phyloP scores from a whole-genome alignment of 225 moss, liverwort and hornwort genomes.

The Marchantia paleacea region DNA sequence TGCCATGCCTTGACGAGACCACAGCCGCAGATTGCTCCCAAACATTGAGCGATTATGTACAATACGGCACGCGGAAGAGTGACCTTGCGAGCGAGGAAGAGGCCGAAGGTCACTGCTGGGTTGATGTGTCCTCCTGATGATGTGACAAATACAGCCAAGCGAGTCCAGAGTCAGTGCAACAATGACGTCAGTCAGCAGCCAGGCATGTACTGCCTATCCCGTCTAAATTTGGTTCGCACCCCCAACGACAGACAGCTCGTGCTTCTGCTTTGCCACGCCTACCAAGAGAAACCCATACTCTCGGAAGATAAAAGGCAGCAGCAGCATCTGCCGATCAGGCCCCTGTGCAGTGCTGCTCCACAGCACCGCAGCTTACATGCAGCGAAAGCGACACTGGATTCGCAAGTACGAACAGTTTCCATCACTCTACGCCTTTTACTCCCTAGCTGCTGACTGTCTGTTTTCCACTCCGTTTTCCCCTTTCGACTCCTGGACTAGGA shows the following conservation, averaged over 20 bases:
- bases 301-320: not conserved
- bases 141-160: too few species aligned
- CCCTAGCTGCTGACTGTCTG: too few species aligned
- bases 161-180: not conserved
- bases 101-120: slow-evolving; percentile 34
- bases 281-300: not conserved
- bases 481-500: too few species aligned
- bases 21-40: slow-evolving; percentile 29
- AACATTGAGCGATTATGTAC: slow-evolving; percentile 30
- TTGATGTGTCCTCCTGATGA: slow-evolving; percentile 32
- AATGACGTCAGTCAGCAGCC: slow-evolving; percentile 1
- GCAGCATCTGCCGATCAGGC: not conserved
- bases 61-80: slow-evolving; percentile 23
- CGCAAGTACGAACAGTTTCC: too few species aligned
- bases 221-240: not conserved
- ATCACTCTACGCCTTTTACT: too few species aligned
- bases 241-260: not conserved
- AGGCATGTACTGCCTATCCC: not conserved
- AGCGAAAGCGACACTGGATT: too few species aligned
- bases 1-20: slow-evolving; percentile 36
- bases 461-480: too few species aligned
- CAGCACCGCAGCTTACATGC: too few species aligned
- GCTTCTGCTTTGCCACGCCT: not conserved
- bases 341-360: too few species aligned
- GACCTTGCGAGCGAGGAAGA: slow-evolving; percentile 32